These are phyloP conservation scores for Beauveria brongniartii DNA, from an alignment of 2,329 filamentous ascomycete genomes.

Conservation along the genomic window DNA sequence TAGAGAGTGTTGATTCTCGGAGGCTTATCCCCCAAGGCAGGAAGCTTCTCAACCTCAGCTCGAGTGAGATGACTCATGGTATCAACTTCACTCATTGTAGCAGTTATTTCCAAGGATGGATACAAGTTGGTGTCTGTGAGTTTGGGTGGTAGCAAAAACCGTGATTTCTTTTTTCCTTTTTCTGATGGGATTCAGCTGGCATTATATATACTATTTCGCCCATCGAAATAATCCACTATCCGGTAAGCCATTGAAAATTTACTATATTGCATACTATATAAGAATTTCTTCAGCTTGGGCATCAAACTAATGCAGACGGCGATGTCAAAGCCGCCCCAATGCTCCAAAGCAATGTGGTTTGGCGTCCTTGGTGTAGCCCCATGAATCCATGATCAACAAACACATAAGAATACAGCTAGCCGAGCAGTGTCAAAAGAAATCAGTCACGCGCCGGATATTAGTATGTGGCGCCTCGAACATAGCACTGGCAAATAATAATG, in stretches of 20 bases:
- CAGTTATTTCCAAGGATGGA: background rate
- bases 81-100: background rate
- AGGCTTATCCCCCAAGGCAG: background rate
- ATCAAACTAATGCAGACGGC: background rate
- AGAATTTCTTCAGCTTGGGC: background rate
- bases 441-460: background rate
- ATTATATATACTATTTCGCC: background rate
- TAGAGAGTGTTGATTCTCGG: background rate
- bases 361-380: too few relatives aligned
- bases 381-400: background rate
- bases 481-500: background rate
- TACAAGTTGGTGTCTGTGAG: background rate
- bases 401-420: background rate
- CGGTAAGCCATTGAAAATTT: rapidly evolving
- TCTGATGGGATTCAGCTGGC: background rate
- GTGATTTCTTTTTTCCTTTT: background rate
- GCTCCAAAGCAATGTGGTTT: background rate
- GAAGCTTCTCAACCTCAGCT: background rate
- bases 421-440: too few relatives aligned
- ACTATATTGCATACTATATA: background rate
- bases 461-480: background rate
- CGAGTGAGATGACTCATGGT: background rate
- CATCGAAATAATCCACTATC: too few relatives aligned
- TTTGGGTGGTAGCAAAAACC: too few relatives aligned
- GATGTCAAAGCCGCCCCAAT: background rate